Conservation (phyloP, 768 basidiomycete species). For the Trametes elegans region DNA sequence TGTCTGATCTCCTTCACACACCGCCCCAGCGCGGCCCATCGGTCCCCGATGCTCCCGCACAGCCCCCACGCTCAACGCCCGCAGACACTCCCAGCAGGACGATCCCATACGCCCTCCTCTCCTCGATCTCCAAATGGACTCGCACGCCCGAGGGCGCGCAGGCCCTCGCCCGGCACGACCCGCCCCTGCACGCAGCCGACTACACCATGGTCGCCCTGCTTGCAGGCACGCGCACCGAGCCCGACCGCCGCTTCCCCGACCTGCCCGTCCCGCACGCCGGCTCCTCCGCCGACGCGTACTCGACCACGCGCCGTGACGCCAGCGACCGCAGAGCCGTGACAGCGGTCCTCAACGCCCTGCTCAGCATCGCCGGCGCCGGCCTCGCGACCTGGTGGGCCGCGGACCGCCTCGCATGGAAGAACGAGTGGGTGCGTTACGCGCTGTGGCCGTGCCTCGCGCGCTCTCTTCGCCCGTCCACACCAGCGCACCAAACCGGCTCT, state of each 20-base stretch:
- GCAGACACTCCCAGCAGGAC: constrained; percentile 35
- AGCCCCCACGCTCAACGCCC: not conserved
- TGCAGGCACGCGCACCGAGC: constrained; percentile 77
- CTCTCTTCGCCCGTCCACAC: not conserved
- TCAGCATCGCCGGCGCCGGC: constrained; percentile 67
- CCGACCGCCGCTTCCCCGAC: constrained; percentile 69
- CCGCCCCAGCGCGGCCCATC: not conserved
- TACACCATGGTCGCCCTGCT: constrained; percentile 75
- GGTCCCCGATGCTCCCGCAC: not conserved
- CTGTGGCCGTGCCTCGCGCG: not conserved
- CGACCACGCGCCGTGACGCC: constrained; percentile 37
- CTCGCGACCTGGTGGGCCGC: constrained; percentile 75
- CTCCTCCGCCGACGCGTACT: constrained; percentile 37
- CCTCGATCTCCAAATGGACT: constrained; percentile 65
- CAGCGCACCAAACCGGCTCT: not conserved
- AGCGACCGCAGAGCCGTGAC: constrained; percentile 68
- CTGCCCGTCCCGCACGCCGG: constrained; percentile 42
- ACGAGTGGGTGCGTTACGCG: constrained; percentile 65
- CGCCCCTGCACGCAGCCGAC: constrained; percentile 47
- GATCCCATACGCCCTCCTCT: constrained; percentile 63
- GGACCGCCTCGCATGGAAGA: constrained; percentile 56
- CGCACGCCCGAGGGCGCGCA: constrained; percentile 47
- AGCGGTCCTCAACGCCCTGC: constrained; percentile 64
- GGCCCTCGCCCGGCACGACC: constrained; percentile 37
- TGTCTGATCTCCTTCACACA: constrained; percentile 39